These are phyloP conservation scores for Aspergillus sp. DNA, from an alignment of 2,329 filamentous ascomycete species.

Conservation along the genomic window DNA sequence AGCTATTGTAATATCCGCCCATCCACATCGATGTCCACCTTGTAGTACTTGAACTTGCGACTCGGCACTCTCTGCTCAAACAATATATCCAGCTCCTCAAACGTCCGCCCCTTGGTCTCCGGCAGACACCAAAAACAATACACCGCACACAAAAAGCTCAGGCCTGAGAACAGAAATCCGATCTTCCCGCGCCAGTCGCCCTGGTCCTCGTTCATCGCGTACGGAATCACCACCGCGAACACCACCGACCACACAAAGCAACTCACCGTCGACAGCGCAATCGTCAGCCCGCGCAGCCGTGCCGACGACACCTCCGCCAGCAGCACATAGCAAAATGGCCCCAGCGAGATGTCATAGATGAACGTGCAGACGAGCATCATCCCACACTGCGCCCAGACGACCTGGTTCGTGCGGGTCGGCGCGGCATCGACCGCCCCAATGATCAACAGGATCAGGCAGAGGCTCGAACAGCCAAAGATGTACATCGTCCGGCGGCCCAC, in stretches of 20 bases:
- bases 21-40: conserved; percentile 10
- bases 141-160: conserved; percentile 18
- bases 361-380: conserved; percentile 39
- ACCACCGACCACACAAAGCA: conserved; percentile 27
- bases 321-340: conserved; percentile 53
- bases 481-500: conserved; percentile 42
- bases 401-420: conserved; percentile 24
- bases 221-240: conserved; percentile 32
- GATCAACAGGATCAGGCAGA: conserved; percentile 34
- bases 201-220: conserved; percentile 31
- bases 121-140: conserved; percentile 33
- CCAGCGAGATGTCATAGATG: conserved; percentile 53
- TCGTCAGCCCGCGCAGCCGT: conserved; percentile 52
- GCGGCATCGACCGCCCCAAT: conserved; percentile 41
- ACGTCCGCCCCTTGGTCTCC: conserved; percentile 28
- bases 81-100: conserved; percentile 30
- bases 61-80: conserved; percentile 24
- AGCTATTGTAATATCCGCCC: not conserved
- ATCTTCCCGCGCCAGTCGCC: conserved; percentile 29
- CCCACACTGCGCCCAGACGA: conserved; percentile 41
- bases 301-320: conserved; percentile 53
- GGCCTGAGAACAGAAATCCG: conserved; percentile 30
- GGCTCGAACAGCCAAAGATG: conserved; percentile 31
- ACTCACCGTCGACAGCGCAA: conserved; percentile 28
- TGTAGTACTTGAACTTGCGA: conserved; percentile 21